Conservation (phyloP, 2,329 filamentous ascomycete species). For the Colletotrichum plurivorum region DNA sequence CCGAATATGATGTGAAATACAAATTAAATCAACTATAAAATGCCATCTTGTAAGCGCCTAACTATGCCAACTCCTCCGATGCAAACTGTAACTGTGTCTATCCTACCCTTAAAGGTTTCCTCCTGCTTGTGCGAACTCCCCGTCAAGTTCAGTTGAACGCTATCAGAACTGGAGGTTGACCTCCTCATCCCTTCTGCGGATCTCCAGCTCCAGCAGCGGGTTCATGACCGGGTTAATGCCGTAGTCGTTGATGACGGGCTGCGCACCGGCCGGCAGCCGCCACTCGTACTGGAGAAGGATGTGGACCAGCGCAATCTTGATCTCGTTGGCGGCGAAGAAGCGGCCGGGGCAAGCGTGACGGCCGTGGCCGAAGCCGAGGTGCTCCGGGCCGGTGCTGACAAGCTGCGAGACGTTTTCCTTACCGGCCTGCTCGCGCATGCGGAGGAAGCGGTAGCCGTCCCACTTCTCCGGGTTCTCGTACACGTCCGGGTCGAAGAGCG, state of each 20-base stretch:
- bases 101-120: too few species aligned
- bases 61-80: neutral
- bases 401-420: slow-evolving; percentile 52
- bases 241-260: slow-evolving; percentile 13
- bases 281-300: slow-evolving; percentile 31
- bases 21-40: neutral
- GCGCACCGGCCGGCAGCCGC: slow-evolving; percentile 1
- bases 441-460: slow-evolving; percentile 22
- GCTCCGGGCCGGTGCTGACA: slow-evolving; percentile 53
- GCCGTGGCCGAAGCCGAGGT: slow-evolving; percentile 54
- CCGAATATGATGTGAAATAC: neutral
- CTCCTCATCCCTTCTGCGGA: slow-evolving; percentile 12
- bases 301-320: slow-evolving; percentile 48
- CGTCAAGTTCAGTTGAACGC: neutral
- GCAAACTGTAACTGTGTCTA: neutral
- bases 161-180: neutral
- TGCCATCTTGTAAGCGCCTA: neutral
- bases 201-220: slow-evolving; percentile 11
- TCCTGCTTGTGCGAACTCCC: too few species aligned
- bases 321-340: slow-evolving; percentile 54
- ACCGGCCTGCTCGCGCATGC: slow-evolving; percentile 25
- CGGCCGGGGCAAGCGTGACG: slow-evolving; percentile 55
- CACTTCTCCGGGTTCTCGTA: slow-evolving; percentile 25
- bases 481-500: slow-evolving; percentile 10
- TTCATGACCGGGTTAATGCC: neutral